These are phyloP conservation scores for Xylariaceae sp. DNA, from an alignment of 2,329 filamentous ascomycete genomes.

Conservation along the genomic window DNA sequence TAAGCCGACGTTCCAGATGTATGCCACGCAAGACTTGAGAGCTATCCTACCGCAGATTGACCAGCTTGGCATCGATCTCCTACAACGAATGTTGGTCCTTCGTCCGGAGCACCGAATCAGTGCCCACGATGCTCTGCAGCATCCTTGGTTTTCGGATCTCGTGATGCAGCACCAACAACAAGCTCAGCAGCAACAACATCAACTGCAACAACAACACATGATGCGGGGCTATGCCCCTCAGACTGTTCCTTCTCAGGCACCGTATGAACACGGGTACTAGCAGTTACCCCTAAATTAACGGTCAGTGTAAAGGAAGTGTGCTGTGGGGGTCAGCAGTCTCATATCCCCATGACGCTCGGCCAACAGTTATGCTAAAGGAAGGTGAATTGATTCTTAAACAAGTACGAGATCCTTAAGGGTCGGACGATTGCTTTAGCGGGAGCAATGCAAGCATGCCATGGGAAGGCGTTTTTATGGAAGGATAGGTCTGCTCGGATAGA, in stretches of 20 bases:
- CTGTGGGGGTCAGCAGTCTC: too few species aligned
- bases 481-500: too few species aligned
- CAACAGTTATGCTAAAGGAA: too few species aligned
- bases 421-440: too few species aligned
- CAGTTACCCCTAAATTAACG: not conserved
- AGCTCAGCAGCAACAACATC: slow-evolving; percentile 33
- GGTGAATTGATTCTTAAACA: too few species aligned
- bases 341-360: too few species aligned
- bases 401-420: too few species aligned
- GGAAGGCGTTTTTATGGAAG: too few species aligned
- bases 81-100: slow-evolving; percentile 88
- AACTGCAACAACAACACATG: slow-evolving; percentile 39
- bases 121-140: slow-evolving; percentile 78
- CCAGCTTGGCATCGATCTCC: slow-evolving; percentile 75
- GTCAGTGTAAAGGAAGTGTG: too few species aligned
- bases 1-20: slow-evolving; percentile 91
- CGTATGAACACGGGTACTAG: slow-evolving; percentile 26
- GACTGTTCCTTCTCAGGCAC: slow-evolving; percentile 23
- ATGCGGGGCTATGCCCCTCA: slow-evolving; percentile 27
- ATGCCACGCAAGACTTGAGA: slow-evolving; percentile 84
- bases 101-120: slow-evolving; percentile 88
- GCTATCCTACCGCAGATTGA: slow-evolving; percentile 90
- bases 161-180: slow-evolving; percentile 47
- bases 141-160: slow-evolving; percentile 87
- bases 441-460: too few species aligned